Conservation (phyloP, 306 rosid species). For the Trichosanthes truncata region DNA sequence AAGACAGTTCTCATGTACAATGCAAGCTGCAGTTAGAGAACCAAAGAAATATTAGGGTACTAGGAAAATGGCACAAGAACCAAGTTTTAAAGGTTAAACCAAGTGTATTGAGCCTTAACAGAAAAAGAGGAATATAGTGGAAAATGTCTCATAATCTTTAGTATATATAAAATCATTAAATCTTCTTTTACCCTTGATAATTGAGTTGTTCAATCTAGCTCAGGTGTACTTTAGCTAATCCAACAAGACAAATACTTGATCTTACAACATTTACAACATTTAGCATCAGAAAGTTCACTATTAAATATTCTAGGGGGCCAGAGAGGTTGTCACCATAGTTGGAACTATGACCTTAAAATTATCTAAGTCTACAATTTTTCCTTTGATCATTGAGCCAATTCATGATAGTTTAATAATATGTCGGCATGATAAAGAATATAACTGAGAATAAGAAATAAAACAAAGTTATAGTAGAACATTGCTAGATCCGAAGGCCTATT, state of each 20-base stretch:
- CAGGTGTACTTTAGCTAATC: not conserved
- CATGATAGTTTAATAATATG: not conserved
- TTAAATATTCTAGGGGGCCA: not conserved
- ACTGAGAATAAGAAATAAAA: not conserved
- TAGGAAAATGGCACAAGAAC: not conserved
- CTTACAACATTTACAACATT: not conserved
- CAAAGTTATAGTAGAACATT: not conserved
- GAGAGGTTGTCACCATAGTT: not conserved
- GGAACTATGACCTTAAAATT: not conserved
- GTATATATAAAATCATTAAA: not conserved
- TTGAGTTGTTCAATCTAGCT: not conserved
- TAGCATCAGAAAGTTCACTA: not conserved
- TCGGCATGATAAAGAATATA: not conserved
- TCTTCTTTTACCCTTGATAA: not conserved
- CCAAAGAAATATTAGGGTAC: not conserved
- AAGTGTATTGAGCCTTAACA: not conserved
- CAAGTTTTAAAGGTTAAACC: not conserved
- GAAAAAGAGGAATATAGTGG: not conserved
- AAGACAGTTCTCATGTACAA: not conserved
- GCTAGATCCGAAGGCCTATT: not conserved
- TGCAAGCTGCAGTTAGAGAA: not conserved
- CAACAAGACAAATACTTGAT: not conserved
- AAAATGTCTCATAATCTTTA: not conserved
- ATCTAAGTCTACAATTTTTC: not conserved
- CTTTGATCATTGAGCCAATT: not conserved